A percentile compares a stretch with the other conserved stretches of the same genome.
Conservation (phyloP, 148 eudicot species). For the Rheum nobile region DNA sequence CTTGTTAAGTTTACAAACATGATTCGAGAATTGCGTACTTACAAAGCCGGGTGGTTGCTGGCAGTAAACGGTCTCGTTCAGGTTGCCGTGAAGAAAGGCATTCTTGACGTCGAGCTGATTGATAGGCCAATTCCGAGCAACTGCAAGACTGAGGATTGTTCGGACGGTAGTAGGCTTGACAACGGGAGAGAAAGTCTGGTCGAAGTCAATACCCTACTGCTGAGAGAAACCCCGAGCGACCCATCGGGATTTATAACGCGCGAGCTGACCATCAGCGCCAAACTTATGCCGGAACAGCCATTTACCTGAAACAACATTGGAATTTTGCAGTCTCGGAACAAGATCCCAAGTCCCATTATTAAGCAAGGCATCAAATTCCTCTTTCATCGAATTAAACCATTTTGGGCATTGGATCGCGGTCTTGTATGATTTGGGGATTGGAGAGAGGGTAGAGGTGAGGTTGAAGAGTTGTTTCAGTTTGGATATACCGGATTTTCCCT, state of each 20-base stretch:
- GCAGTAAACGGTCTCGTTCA: too few species aligned
- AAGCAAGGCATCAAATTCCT: not conserved
- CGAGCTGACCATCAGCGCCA: not conserved
- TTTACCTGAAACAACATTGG: not conserved
- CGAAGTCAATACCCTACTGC: too few species aligned
- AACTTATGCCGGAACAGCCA: not conserved
- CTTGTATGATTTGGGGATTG: not conserved
- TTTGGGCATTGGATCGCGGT: not conserved
- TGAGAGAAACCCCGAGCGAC: too few species aligned
- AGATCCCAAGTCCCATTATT: constrained; percentile 6
- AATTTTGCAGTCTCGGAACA: not conserved
- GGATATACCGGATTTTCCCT: not conserved
- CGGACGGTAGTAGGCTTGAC: not conserved
- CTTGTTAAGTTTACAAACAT: not conserved
- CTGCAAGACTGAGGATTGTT: not conserved
- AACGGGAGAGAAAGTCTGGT: too few species aligned
- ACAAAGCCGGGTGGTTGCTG: not conserved
- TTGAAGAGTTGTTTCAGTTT: not conserved
- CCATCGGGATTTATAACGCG: too few species aligned
- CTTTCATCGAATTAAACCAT: not conserved
- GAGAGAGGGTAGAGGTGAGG: not conserved
- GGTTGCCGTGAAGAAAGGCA: too few species aligned
- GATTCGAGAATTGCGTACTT: not conserved
- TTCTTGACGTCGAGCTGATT: not conserved
- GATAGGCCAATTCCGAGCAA: not conserved